These are phyloP conservation scores for Rhododendron kiyosumense DNA, from an alignment of 148 eudicot genomes.

Conservation along the genomic window DNA sequence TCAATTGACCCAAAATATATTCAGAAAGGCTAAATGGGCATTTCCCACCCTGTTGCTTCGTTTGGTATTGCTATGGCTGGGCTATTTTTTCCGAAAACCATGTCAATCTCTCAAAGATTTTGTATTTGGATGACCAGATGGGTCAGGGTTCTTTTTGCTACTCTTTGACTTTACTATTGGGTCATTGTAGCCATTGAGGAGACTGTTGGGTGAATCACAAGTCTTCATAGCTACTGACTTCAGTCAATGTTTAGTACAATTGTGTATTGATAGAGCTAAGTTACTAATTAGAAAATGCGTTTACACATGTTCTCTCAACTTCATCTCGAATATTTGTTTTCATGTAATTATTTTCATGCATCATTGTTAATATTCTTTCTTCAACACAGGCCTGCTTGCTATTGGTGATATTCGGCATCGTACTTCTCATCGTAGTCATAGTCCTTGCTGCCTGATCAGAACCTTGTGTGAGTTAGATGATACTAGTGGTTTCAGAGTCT, in stretches of 20 bases:
- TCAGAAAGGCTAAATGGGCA: background rate
- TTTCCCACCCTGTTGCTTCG: background rate
- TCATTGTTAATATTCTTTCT: background rate
- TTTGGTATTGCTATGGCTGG: background rate
- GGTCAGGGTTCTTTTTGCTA: background rate
- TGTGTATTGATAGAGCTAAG: background rate
- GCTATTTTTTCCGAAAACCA: background rate
- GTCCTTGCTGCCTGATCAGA: constrained; percentile 44
- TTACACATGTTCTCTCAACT: background rate
- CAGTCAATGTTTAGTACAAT: background rate
- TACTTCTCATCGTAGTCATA: constrained; percentile 57
- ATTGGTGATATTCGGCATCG: constrained; percentile 72
- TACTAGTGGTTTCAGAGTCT: background rate
- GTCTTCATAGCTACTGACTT: background rate
- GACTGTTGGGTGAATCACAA: background rate
- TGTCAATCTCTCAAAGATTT: background rate
- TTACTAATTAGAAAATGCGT: background rate
- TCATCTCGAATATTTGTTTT: background rate
- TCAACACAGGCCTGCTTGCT: constrained; percentile 74
- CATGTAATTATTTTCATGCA: background rate
- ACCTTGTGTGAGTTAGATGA: background rate
- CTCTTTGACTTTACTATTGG: background rate
- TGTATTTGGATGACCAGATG: background rate
- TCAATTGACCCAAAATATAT: background rate
- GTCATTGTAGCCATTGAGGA: background rate